Base-by-base conservation (phyloP, 2,329 filamentous ascomycete species). In the Curvularia lunata region DNA sequence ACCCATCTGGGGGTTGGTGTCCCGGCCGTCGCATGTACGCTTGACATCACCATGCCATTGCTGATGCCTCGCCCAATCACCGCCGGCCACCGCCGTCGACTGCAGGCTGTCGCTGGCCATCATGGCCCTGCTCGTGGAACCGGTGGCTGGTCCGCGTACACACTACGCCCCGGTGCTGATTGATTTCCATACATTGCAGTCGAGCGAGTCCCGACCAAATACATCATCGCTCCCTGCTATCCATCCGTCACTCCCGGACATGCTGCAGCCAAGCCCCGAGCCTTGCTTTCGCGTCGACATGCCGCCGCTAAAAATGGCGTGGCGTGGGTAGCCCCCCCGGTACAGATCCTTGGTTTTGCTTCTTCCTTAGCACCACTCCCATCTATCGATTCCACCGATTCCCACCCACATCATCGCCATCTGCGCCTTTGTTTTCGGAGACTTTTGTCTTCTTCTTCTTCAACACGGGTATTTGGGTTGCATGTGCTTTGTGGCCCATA, bases 41-140 rank as follows among this genome's bases (percentile, higher is more conserved):
- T 70, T 72, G 66, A 73, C 70, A 73, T 73, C 66, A 74, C 66
- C n/a, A 54, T 43, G 46, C 54, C 23, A 37, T 6, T 7, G 2
- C 5, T 7, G 9, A 1, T 4, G 8, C 10, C 25, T 48, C 13
- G 54, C 28, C 54, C 54, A 57, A 54, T 54, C 50, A 28, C 10
- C 2, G 12, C 3, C 16, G 28, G 19, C 37, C 40, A 12, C 18
- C 10, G 27, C 46, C 16, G 19, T 34, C 25, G 18, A 34, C n/a
- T n/a, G n/a, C n/a, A n/a, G n/a, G n/a, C n/a, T n/a, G n/a, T 32
- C 45, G 12, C 13, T 18, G 32, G 18, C 6, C 16, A 21, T 28
- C 7, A 7, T 25, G 16, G 25, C 37, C 37, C 49, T 40, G 45
- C 38, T 40, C 45, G 25, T 30, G 21, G 38, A 48, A 37, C 50